Evolutionary conservation across 306 rosid species (phyloP), one percentile per base, ranked within the genome.

Genomic region (Rosa rugosa): DNA sequence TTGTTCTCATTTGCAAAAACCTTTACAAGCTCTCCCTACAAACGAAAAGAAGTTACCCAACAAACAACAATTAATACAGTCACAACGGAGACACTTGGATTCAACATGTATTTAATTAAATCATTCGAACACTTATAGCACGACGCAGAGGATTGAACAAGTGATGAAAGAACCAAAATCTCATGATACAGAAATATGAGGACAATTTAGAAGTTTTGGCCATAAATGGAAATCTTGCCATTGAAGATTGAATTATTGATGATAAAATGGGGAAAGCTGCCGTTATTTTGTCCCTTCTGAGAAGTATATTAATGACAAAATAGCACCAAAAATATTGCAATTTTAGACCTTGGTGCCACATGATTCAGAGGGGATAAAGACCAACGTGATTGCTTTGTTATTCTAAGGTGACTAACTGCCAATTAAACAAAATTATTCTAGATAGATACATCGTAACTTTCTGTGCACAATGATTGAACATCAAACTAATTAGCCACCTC

Each of bases 1-100:
- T 80, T 85, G 80, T 72, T 82, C 41, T 87, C 95, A 81, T 94
- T 94, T 31, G 97, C 94, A 80, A 89, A 92, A 80, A 94, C 97
- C 82, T 82, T 93, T 75, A 89, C 97, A 85, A 92, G 97, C 84
- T 92, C 99, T 70, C 99, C 99, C 99, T 94, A 85, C 81, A 85
- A 86, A 65, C 77, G 42, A 81, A 84, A 69, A 73, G 70, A 77
- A 67, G 36, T 69, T 18, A 60, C 14, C 31, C 31, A 62, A 71
- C 7, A 27, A 25, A 50, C 63, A 50, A 72, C 44, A 12, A 34
- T 18, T 50, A 49, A 8, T 34, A 63, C 56, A 45, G 75, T 4
- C 25, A 0, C 75, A 71, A 49, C 3, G 4, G 38, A 47, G 18
- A 25, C 34, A 22, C 56, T 23, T 71, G 42, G 59, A 27, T 1